phyloP scores from a whole-genome alignment of 2,329 filamentous ascomycete species.

The Monosporascus sp. region DNA sequence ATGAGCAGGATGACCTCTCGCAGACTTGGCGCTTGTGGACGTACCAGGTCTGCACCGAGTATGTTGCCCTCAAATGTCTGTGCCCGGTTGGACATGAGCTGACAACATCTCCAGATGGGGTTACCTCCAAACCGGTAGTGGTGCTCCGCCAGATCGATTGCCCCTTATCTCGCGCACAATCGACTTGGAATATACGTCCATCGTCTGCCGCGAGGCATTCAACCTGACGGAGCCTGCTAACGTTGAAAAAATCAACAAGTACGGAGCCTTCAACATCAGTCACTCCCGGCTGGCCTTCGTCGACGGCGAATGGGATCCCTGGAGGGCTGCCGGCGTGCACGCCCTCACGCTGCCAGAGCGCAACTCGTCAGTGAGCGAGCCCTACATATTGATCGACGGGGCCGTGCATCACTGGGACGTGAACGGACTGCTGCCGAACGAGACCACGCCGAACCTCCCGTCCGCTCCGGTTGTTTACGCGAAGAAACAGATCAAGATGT shows the following conservation, averaged over 20 bases:
- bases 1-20: constrained; percentile 29
- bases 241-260: constrained; percentile 65
- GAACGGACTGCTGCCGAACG: constrained; percentile 60
- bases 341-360: constrained; percentile 55
- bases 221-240: constrained; percentile 62
- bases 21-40: constrained; percentile 43
- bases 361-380: constrained; percentile 58
- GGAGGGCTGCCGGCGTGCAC: constrained; percentile 70
- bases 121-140: constrained; percentile 69
- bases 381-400: constrained; percentile 67
- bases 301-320: constrained; percentile 75
- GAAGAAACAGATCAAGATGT: constrained; percentile 53
- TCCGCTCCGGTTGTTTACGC: constrained; percentile 53
- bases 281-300: constrained; percentile 74
- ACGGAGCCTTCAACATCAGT: constrained; percentile 67
- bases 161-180: constrained; percentile 69
- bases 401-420: constrained; percentile 82
- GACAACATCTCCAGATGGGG: constrained; percentile 56
- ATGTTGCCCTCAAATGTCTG: constrained; percentile 15
- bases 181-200: constrained; percentile 56
- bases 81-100: constrained; percentile 2
- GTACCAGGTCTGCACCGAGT: constrained; percentile 54
- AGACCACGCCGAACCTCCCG: constrained; percentile 54
- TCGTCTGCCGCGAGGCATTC: constrained; percentile 64
- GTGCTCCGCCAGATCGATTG: constrained; percentile 57